These are phyloP conservation scores for Bremia lactucae DNA, from an alignment of 352 stramenopile genomes.

Conservation along the genomic window DNA sequence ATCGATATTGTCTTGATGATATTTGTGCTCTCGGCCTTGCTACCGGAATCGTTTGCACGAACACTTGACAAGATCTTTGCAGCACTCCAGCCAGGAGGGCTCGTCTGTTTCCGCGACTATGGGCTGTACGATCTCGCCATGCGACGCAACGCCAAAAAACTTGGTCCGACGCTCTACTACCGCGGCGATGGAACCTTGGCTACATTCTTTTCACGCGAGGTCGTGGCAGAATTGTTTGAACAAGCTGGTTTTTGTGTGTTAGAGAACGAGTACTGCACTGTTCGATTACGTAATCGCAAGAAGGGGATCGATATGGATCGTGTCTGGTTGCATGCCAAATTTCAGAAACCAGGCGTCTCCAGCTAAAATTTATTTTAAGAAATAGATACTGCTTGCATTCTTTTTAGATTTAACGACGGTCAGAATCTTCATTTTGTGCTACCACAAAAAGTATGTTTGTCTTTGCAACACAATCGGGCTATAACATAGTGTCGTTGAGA, in stretches of 20 bases:
- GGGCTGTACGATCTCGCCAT: constrained; percentile 86
- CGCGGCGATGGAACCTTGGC: constrained; percentile 68
- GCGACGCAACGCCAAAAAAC: constrained; percentile 67
- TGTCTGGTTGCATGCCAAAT: constrained; percentile 77
- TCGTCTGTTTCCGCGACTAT: constrained; percentile 84
- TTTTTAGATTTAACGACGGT: too few species aligned
- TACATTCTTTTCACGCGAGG: constrained; percentile 67
- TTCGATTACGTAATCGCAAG: constrained; percentile 65
- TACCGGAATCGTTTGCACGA: constrained; percentile 34
- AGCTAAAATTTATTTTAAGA: too few species aligned
- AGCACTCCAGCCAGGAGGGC: constrained; percentile 47
- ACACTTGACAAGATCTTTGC: constrained; percentile 53
- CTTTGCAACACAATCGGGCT: too few species aligned
- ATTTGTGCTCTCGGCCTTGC: constrained; percentile 74
- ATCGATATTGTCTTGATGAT: constrained; percentile 75
- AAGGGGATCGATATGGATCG: constrained; percentile 66
- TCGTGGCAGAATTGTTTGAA: too few species aligned
- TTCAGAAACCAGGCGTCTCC: too few species aligned
- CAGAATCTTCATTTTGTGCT: too few species aligned
- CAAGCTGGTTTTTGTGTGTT: constrained; percentile 33
- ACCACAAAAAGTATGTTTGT: too few species aligned
- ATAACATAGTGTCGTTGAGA: too few species aligned
- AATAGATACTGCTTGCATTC: too few species aligned
- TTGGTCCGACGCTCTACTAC: constrained; percentile 51
- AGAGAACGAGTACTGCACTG: constrained; percentile 73